Evolutionary conservation across 345 rosid genomes (phyloP), one percentile per base, ranked within the genome.

Genomic region (Hibiscus tridactylites): DNA sequence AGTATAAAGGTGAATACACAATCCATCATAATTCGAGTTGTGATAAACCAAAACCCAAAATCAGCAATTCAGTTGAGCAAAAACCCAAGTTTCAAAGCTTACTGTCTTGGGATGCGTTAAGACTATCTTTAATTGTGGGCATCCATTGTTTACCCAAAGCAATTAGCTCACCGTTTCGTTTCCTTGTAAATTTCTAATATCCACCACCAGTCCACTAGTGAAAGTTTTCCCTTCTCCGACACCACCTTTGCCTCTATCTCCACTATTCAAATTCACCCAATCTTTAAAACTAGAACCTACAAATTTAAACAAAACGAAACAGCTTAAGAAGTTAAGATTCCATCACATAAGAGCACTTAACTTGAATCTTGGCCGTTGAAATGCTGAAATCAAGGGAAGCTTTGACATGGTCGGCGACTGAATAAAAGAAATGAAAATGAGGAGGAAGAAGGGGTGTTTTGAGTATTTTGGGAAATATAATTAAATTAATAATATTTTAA

Each of bases 91-190:
- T n/a, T 24, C 80, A 83, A 65, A 90, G 81, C 77, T 82, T 85
- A 46, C 89, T 83, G 11, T 65, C 58, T 24, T 39, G 39, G 68
- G 24, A 15, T 37, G 17, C 29, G 3, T 28, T 75, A 26, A 19
- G 0, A 53, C 66, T 73, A 47, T 17, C 8, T 31, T 63, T 33
- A 71, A 42, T 47, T 54, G 85, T 71, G 57, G 87, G 77, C 86
- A 81, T 82, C 93, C 93, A 85, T 46, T 84, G 81, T 58, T 82
- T 90, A 47, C 84, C 93, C 50, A 82, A 21, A 21, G 24, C 24
- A 21, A 21, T 21, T 21, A 21, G 24, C 24, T 21, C 24, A 21
- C 24, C 24, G 24, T 21, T 21, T 21, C 24, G 24, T 21, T 21
- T 21, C 24, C 24, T 21, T 21, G 21, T 21, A 21, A 21, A 21